Conservation (phyloP, 352 stramenopile genomes). For the Phytophthora podocarpi region DNA sequence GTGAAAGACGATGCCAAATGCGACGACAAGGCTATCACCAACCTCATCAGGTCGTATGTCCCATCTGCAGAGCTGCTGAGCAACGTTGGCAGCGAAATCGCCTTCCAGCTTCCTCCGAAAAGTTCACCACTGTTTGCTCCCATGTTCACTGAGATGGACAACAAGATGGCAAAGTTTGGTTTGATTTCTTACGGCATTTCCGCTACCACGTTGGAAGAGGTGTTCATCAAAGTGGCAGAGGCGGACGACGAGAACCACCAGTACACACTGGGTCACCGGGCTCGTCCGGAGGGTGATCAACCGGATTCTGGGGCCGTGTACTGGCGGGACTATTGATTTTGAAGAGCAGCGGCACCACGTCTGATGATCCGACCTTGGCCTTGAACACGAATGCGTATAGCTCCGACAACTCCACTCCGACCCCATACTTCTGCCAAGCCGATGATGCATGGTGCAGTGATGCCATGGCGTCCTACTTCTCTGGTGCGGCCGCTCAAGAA, state of each 20-base stretch:
- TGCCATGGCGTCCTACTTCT: constrained; percentile 46
- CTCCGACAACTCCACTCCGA: constrained; percentile 39
- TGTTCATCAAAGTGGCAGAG: constrained; percentile 81
- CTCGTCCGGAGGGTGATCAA: constrained; percentile 1
- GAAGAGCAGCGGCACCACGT: too few species aligned
- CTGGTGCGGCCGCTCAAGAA: too few species aligned
- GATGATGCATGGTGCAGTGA: constrained; percentile 45
- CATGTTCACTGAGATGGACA: constrained; percentile 71
- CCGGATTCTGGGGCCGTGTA: too few species aligned
- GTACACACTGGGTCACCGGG: constrained; percentile 43
- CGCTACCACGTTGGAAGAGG: constrained; percentile 88
- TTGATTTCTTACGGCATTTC: constrained; percentile 68
- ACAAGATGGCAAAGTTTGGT: constrained; percentile 38
- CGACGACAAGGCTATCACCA: constrained; percentile 37
- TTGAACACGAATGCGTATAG: constrained; percentile 36
- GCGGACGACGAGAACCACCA: constrained; percentile 42
- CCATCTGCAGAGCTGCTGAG: constrained; percentile 52
- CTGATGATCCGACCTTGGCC: constrained; percentile 47
- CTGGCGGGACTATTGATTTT: too few species aligned
- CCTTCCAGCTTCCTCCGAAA: constrained; percentile 68
- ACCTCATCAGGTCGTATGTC: constrained; percentile 43
- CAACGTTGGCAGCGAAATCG: constrained; percentile 76
- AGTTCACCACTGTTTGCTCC: constrained; percentile 51
- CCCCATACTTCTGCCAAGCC: constrained; percentile 49
- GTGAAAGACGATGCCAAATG: constrained; percentile 52